A percentile compares a stretch with the other conserved stretches of the same genome.
Conservation (phyloP, 2,329 filamentous ascomycete species). For the Arthrobotrys iridis region DNA sequence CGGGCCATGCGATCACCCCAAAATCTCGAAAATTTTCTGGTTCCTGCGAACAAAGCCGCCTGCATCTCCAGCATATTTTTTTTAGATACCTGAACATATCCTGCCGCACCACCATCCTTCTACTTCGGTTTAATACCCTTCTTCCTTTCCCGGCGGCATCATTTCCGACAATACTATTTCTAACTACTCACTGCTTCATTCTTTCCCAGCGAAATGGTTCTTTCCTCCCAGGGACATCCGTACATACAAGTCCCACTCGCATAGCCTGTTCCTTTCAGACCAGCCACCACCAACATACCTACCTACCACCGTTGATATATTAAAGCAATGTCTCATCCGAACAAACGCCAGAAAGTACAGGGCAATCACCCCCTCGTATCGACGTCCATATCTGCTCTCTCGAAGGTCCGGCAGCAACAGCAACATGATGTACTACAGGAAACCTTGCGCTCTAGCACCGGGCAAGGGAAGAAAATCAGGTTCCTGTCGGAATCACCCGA, state of each 20-base stretch:
- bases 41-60: conserved; percentile 26
- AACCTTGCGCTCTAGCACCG: conserved; percentile 36
- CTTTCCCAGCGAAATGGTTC: conserved; percentile 21
- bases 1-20: background rate
- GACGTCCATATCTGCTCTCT: conserved; percentile 24
- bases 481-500: conserved; percentile 45
- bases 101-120: background rate
- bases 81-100: too few species aligned
- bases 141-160: background rate
- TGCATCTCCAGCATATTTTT: conserved; percentile 18
- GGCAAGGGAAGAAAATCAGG: conserved; percentile 27
- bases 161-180: background rate
- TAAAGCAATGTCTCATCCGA: conserved; percentile 30
- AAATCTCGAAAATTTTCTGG: conserved; percentile 25
- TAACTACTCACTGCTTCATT: background rate
- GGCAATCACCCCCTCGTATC: background rate
- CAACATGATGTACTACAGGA: conserved; percentile 27
- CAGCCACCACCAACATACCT: background rate
- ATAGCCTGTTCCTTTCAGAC: conserved; percentile 6
- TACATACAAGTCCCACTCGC: background rate
- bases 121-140: background rate
- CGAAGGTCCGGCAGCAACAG: conserved; percentile 25
- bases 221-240: conserved; percentile 1
- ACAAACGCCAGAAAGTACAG: conserved; percentile 36
- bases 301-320: background rate